A percentile compares a stretch with the other conserved stretches of the same genome.
Conservation (phyloP, 164 flowering plant species). For the Vitis labrusca region DNA sequence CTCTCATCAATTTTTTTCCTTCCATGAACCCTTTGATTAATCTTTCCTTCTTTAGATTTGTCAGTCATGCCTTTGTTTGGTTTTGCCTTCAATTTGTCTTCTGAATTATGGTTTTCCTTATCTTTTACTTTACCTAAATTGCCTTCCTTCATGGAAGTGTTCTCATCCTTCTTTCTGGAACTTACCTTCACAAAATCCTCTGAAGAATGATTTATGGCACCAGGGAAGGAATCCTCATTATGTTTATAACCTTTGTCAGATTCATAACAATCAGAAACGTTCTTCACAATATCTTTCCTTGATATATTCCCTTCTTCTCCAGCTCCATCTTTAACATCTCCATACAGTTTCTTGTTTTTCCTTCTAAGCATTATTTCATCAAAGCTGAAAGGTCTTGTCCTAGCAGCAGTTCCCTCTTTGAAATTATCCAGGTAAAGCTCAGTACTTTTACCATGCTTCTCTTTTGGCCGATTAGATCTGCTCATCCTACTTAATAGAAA, state of each 20-base stretch:
- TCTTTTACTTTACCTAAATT: constrained; percentile 24
- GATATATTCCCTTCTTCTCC: constrained; percentile 15
- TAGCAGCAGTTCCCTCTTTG: constrained; percentile 77
- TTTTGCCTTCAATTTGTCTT: constrained; percentile 25
- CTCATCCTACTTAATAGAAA: constrained; percentile 38
- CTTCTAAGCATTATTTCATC: constrained; percentile 81
- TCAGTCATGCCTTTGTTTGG: constrained; percentile 29
- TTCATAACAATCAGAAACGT: constrained; percentile 24
- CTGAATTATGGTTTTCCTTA: constrained; percentile 27
- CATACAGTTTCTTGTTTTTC: constrained; percentile 45
- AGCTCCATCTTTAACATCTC: constrained; percentile 25
- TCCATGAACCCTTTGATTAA: constrained; percentile 9
- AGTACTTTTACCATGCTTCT: constrained; percentile 22
- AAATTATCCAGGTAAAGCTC: constrained; percentile 20
- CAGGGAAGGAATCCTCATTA: constrained; percentile 19
- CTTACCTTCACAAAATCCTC: constrained; percentile 31
- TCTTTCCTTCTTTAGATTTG: neutral
- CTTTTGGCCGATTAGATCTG: constrained; percentile 36
- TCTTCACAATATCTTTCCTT: constrained; percentile 20
- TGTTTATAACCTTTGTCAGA: constrained; percentile 21
- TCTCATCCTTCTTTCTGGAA: constrained; percentile 38
- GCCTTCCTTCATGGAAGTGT: constrained; percentile 21
- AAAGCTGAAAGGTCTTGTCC: constrained; percentile 87
- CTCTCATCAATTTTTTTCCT: constrained; percentile 28
- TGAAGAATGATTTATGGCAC: constrained; percentile 13